Conservation (phyloP, 208 protist genomes). For the Endotrypanum monterogeii region DNA sequence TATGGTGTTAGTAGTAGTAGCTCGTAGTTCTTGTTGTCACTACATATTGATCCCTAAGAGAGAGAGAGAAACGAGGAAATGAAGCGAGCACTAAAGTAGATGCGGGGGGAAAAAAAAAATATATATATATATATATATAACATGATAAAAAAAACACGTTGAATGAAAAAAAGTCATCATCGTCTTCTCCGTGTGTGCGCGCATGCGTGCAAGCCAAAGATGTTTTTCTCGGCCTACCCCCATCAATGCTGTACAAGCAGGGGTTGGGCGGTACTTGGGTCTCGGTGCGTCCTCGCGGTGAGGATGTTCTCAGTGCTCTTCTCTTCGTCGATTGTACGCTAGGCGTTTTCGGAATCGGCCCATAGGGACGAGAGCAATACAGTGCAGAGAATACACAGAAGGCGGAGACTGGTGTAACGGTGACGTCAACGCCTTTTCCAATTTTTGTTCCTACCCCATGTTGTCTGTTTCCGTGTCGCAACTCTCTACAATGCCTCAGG, state of each 20-base stretch:
- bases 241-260: too few relatives aligned
- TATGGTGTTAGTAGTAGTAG: not conserved
- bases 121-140: too few relatives aligned
- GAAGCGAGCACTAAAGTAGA: not conserved
- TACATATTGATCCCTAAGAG: not conserved
- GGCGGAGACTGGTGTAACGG: not conserved
- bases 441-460: not conserved
- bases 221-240: not conserved
- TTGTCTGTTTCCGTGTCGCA: not conserved
- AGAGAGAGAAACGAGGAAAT: not conserved
- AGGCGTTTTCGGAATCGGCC: not conserved
- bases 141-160: too few relatives aligned
- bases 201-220: not conserved
- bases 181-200: not conserved
- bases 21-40: constrained; percentile 2
- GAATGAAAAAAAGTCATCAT: too few relatives aligned
- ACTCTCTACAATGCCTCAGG: not conserved
- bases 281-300: too few relatives aligned
- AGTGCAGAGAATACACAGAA: not conserved
- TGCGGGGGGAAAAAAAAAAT: not conserved
- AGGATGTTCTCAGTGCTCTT: too few relatives aligned
- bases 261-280: too few relatives aligned
- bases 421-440: not conserved
- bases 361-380: not conserved
- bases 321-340: too few relatives aligned